phyloP scores from a whole-genome alignment of 768 basidiomycete genomes.

The Suillus occidentalis region DNA sequence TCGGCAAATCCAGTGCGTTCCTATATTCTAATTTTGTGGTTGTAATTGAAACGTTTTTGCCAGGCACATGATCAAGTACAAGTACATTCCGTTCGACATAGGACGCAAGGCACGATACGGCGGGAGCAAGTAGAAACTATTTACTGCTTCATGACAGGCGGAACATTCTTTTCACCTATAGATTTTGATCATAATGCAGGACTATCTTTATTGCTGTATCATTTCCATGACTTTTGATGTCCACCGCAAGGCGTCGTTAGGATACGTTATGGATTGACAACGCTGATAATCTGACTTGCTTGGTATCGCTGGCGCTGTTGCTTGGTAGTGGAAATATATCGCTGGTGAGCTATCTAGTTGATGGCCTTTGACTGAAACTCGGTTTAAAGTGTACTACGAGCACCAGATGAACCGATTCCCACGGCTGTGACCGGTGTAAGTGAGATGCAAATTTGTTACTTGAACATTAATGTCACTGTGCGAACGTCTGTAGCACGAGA shows the following conservation, averaged over 20 bases:
- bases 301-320: neutral
- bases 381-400: neutral
- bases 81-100: conserved; percentile 93
- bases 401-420: neutral
- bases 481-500: neutral
- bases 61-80: conserved; percentile 99
- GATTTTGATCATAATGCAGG: conserved; percentile 10
- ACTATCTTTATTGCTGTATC: conserved; percentile 8
- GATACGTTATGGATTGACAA: conserved; percentile 29
- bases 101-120: conserved; percentile 92
- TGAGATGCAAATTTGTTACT: neutral
- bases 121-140: conserved; percentile 41
- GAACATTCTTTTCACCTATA: conserved; percentile 3
- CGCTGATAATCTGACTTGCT: conserved; percentile 20
- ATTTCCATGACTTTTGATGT: conserved; percentile 1
- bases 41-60: conserved; percentile 5
- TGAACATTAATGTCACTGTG: neutral
- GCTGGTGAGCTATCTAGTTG: conserved; percentile 3
- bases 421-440: neutral
- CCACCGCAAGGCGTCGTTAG: neutral
- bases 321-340: neutral
- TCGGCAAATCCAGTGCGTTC: conserved; percentile 86
- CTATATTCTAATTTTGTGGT: conserved; percentile 9
- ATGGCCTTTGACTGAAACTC: conserved; percentile 10
- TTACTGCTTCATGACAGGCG: neutral